These are phyloP conservation scores for Apiotrichum brassicae DNA, from an alignment of 1,284 basidiomycete species.

Conservation along the genomic window DNA sequence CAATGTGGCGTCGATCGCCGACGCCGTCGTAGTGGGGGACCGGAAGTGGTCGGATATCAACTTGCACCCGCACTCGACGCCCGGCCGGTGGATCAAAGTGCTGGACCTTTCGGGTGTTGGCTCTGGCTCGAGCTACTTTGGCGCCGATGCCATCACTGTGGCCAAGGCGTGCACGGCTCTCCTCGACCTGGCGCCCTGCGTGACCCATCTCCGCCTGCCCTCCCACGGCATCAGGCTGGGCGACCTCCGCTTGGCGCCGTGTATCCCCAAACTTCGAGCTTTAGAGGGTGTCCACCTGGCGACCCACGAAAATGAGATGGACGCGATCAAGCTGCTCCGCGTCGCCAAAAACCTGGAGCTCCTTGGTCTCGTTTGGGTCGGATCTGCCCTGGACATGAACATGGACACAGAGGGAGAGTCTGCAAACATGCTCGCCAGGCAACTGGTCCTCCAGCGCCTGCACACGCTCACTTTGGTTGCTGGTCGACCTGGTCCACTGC, in stretches of 20 bases:
- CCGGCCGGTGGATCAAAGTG: slow-evolving; percentile 70
- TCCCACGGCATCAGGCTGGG: slow-evolving; percentile 51
- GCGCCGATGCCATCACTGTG: slow-evolving; percentile 48
- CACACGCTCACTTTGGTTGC: slow-evolving; percentile 61
- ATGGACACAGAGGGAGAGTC: neutral
- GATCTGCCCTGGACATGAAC: slow-evolving; percentile 40
- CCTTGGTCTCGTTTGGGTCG: slow-evolving; percentile 58
- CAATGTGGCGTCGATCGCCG: slow-evolving; percentile 56
- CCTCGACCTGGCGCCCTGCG: slow-evolving; percentile 64
- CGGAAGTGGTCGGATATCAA: slow-evolving; percentile 76
- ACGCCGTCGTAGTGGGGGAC: slow-evolving; percentile 58
- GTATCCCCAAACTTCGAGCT: slow-evolving; percentile 48
- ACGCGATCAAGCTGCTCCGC: slow-evolving; percentile 52
- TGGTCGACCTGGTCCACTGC: slow-evolving; percentile 59
- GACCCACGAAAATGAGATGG: slow-evolving; percentile 49
- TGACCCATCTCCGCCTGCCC: slow-evolving; percentile 58
- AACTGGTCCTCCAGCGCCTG: slow-evolving; percentile 55
- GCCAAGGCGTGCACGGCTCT: slow-evolving; percentile 37
- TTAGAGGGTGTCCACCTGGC: slow-evolving; percentile 55
- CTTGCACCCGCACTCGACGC: slow-evolving; percentile 70
- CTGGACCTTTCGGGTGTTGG: slow-evolving; percentile 55
- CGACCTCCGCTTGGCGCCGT: slow-evolving; percentile 51
- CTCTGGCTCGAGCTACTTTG: slow-evolving; percentile 51
- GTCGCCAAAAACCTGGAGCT: slow-evolving; percentile 58
- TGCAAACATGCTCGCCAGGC: neutral